Percentiles rank a stretch among this genome's conserved stretches.
Evolutionary conservation across 768 basidiomycete genomes (phyloP).

Genomic region (Hypsizygus marmoreus): DNA sequence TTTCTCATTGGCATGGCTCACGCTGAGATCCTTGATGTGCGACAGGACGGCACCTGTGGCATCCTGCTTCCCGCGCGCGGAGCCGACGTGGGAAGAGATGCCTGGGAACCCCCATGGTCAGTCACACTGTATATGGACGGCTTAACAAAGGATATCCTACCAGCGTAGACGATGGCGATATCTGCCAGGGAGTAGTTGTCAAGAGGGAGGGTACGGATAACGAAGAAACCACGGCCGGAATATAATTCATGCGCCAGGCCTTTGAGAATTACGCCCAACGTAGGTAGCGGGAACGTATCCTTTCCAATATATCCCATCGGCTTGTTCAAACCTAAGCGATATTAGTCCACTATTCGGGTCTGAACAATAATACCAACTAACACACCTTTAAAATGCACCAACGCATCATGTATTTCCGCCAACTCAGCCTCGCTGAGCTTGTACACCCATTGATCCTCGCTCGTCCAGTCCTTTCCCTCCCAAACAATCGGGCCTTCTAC

Average conservation of each 20-base stretch:
- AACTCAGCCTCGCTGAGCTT: constrained; percentile 34
- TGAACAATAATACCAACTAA: not conserved
- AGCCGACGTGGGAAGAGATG: constrained; percentile 47
- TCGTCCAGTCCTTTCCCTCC: constrained; percentile 45
- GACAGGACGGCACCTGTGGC: constrained; percentile 43
- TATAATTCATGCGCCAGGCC: constrained; percentile 44
- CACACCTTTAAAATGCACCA: constrained; percentile 42
- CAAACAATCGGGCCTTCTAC: constrained; percentile 44
- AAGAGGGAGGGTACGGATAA: constrained; percentile 46
- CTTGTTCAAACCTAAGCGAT: constrained; percentile 24
- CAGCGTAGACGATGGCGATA: constrained; percentile 45
- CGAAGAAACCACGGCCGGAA: constrained; percentile 49
- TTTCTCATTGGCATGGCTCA: constrained; percentile 41
- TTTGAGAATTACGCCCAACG: constrained; percentile 33
- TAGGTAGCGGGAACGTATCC: constrained; percentile 46
- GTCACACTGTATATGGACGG: constrained; percentile 9
- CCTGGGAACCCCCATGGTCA: constrained; percentile 29
- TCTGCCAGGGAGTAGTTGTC: constrained; percentile 42
- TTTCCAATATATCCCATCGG: constrained; percentile 36
- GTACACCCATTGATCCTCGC: constrained; percentile 46
- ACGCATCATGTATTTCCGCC: constrained; percentile 39
- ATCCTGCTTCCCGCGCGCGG: constrained; percentile 45
- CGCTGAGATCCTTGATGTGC: constrained; percentile 49
- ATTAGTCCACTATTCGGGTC: not conserved
- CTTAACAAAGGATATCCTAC: constrained; percentile 26